Evolutionary conservation across 176 grass and related monocot genomes (phyloP), one percentile per base, ranked within the genome.

Genomic region (Zizania latifolia): DNA sequence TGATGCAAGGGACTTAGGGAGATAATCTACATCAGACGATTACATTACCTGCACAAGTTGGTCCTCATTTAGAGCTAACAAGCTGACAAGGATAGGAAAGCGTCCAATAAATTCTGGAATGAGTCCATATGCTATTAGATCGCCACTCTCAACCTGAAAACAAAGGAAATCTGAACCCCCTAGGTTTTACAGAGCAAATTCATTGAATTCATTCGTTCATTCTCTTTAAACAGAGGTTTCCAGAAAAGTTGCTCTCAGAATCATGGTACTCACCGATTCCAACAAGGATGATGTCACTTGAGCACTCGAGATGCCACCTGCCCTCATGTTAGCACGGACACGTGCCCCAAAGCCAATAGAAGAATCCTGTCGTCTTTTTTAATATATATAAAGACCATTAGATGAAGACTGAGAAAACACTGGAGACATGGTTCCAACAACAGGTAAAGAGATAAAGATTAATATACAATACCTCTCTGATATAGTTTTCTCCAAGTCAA

Each of bases 31-130:
- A 71, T 37, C 3, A 48, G 23, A 60, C 53, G 38, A 22, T 34
- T 10, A 0, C 4, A 34, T 21, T 87, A 96, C 96, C 89, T 95
- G 87, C 88, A 99, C 89, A 69, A 99, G 91, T 80, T 99, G 92
- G 50, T 90, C 87, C 65, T 99, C 87, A 30, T 86, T 95, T 82
- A 99, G 83, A 70, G 96, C 92, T 41, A 72, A 35, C 59, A 99
- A 86, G 72, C 92, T 99, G 75, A 99, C 92, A 41, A 99, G 82
- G 72, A 99, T 82, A 71, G 95, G 95, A 63, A 99, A 99, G 30
- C 95, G 89, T 59, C 95, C 95, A 92, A 99, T 89, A 86, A 99
- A 99, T 82, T 99, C 95, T 0, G 95, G 95, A 73, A 99, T 99
- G 37, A 99, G 86, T 16, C 95, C 95, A 86, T 94, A 99, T 24